Conservation (phyloP, 345 rosid species). For the Moringa oleifera region DNA sequence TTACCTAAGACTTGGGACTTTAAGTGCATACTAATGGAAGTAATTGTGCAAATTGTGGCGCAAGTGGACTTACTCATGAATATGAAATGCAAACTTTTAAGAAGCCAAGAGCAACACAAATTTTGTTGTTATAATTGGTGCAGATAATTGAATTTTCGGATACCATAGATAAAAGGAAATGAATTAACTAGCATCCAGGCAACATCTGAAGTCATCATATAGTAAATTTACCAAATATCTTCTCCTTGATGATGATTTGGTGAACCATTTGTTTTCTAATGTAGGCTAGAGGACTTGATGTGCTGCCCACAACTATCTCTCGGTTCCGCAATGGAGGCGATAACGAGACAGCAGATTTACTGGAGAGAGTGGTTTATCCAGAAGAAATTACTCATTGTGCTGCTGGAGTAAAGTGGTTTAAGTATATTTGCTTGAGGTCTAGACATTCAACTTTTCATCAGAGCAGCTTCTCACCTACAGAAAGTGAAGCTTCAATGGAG, state of each 20-base stretch:
- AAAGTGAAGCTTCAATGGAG: conserved; percentile 17
- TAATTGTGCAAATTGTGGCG: background rate
- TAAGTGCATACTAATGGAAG: background rate
- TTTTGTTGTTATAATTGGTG: no score
- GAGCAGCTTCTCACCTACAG: conserved; percentile 3
- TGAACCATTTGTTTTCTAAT: conserved; percentile 4
- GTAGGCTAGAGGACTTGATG: conserved; percentile 96
- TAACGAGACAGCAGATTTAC: conserved; percentile 59
- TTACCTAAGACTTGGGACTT: background rate
- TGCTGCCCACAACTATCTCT: conserved; percentile 77
- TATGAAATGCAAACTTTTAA: no score
- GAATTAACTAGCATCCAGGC: background rate
- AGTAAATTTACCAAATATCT: background rate
- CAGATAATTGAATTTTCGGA: no score
- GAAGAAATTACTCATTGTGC: conserved; percentile 95
- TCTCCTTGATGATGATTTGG: conserved; percentile 3
- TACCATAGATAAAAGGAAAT: background rate
- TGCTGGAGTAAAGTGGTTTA: conserved; percentile 90
- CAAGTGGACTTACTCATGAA: background rate
- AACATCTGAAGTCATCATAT: background rate
- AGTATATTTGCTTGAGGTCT: conserved; percentile 61
- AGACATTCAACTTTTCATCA: conserved; percentile 14
- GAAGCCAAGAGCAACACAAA: no score
- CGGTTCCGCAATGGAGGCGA: conserved; percentile 86
- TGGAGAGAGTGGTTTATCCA: conserved; percentile 73